A percentile compares a stretch with the other conserved stretches of the same genome.
Evolutionary conservation across 2,329 filamentous ascomycete genomes (phyloP).

Genomic region (Tolypocladium album): DNA sequence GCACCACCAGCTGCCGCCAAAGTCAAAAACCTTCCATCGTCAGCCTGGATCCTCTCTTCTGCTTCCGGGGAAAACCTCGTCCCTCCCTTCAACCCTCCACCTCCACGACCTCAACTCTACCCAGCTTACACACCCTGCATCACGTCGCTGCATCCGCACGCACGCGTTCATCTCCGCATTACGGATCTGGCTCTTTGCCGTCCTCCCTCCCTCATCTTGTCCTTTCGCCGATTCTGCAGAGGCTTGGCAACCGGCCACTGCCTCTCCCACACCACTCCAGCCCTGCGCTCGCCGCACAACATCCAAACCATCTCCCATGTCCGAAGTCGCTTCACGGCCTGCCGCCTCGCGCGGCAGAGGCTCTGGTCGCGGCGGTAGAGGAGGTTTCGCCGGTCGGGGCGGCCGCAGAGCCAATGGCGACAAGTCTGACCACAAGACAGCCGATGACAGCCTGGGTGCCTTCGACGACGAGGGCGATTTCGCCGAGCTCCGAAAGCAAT

Average conservation of each 20-base stretch:
- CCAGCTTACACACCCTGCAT: conserved; percentile 14
- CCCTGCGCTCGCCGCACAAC: conserved; percentile 8
- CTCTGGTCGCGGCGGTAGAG: conserved; percentile 75
- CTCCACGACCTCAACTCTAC: conserved; percentile 9
- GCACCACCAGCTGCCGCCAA: conserved; percentile 13
- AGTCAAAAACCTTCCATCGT: conserved; percentile 24
- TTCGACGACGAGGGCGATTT: conserved; percentile 81
- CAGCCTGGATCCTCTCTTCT: conserved; percentile 22
- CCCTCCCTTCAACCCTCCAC: conserved; percentile 17
- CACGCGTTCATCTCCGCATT: conserved; percentile 17
- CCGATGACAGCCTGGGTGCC: conserved; percentile 46
- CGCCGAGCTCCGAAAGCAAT: conserved; percentile 83
- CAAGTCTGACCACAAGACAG: conserved; percentile 40
- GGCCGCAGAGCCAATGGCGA: conserved; percentile 71
- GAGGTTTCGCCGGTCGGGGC: conserved; percentile 61
- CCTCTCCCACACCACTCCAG: conserved; percentile 6
- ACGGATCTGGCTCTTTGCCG: conserved; percentile 16
- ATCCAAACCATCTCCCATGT: conserved; percentile 55
- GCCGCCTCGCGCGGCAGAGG: conserved; percentile 81
- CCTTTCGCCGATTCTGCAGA: conserved; percentile 21
- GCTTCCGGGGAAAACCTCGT: conserved; percentile 26
- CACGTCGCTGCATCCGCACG: conserved; percentile 16
- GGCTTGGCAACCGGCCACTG: conserved; percentile 26
- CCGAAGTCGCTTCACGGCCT: conserved; percentile 82
- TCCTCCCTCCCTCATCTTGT: conserved; percentile 17